Percentiles rank a stretch among this genome's conserved stretches.
phyloP scores from a whole-genome alignment of 371 early-diverging fungal species.

The Syncephalastrum racemosum region DNA sequence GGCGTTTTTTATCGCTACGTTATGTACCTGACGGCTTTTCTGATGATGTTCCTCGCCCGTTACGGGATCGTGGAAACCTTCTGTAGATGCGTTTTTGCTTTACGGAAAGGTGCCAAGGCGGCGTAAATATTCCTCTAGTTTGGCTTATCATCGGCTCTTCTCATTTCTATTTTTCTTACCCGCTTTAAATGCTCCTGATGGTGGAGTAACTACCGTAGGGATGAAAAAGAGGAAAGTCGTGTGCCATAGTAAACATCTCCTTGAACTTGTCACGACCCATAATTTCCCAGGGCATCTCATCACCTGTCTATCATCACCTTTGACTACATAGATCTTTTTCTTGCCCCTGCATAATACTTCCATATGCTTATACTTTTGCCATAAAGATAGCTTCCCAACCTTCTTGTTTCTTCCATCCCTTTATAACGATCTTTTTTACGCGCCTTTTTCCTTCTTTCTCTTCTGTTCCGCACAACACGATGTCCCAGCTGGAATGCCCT shows the following conservation, averaged over 20 bases:
- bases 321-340: conserved; percentile 1
- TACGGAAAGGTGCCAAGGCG: conserved; percentile 7
- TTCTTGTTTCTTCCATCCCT: neutral
- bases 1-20: conserved; percentile 37
- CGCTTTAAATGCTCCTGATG: neutral
- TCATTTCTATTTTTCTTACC: conserved; percentile 21
- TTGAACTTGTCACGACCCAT: too few species aligned
- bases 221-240: neutral
- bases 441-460: conserved; percentile 4
- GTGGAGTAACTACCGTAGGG: neutral
- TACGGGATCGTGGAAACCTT: conserved; percentile 20
- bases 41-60: conserved; percentile 29
- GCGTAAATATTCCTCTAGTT: neutral
- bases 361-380: neutral
- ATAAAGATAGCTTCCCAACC: conserved; percentile 1
- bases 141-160: conserved; percentile 8
- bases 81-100: conserved; percentile 1
- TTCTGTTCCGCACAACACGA: neutral
- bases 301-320: too few species aligned
- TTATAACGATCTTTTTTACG: conserved; percentile 14
- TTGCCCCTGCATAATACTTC: neutral
- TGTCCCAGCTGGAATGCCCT: neutral
- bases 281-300: too few species aligned
- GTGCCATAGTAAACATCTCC: too few species aligned
- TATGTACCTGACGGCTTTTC: conserved; percentile 30